Base-by-base conservation (phyloP, 2,329 filamentous ascomycete species). In the Seiridium unicorne region DNA sequence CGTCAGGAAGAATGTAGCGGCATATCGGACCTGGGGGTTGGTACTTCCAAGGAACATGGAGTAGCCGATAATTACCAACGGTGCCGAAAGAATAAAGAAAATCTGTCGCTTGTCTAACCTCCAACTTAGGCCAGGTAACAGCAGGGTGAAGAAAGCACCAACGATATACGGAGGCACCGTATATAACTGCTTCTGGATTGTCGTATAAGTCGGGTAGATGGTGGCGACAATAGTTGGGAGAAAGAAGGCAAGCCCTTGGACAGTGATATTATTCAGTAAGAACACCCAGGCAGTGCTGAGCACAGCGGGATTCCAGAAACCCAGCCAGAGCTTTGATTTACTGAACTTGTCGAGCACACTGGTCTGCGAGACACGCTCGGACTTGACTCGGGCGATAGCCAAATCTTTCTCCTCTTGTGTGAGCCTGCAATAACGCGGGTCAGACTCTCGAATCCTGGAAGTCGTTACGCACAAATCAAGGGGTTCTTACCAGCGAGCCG, bases 141-240 rank as follows among this genome's bases (percentile, higher is more conserved):
- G 69, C 0, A 91, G 60, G 0, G 84, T 87, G 72, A 90, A 89
- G 70, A 90, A 85, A 0, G 81, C 88, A 0, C 89, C 89, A 0
- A 91, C 84, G 0, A 88, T 73, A 66, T 91, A 92, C 0, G 89
- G 89, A 0, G 89, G 89, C 0, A 91, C 89, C 0, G 88, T 91
- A 63, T 84, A 84, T 0, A 91, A 82, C 72, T 92, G 89, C 69
- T 90, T 86, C 1, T 80, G 81, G 13, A 91, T 77, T 2, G 86
- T 81, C 13, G 76, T 78, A 58, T 77, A 76, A 1, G 35, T 68
- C 0, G 86, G 85, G 67, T 91, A 91, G 65, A 92, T 90, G 5
- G 84, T 89, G 48, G 75, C 74, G 46, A 92, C 86, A 63, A 92
- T 91, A 0, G 88, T 91, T 0, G 89, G 89, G 0, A 82, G 76